Base-by-base conservation (phyloP, 2,329 filamentous ascomycete species). In the Pseudogymnoascus sp. region DNA sequence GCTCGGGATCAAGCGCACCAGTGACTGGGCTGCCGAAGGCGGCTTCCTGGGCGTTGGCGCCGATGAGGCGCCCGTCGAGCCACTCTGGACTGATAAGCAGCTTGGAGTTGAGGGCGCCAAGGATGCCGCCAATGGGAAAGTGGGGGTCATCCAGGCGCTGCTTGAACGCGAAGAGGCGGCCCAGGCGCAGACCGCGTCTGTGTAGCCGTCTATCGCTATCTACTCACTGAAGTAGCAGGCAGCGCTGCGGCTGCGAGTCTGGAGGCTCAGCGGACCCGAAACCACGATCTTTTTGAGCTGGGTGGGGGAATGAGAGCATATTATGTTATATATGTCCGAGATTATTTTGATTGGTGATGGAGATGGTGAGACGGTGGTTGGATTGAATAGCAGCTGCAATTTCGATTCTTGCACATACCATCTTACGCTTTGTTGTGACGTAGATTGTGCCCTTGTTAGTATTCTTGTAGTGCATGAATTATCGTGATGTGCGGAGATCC, bases 1-100 rank as follows among this genome's bases (percentile, higher is more conserved):
- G 72, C 85, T 99, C 2, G 87, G 86, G 65, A 93, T 97, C 78
- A 96, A 96, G 82, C 89, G 93, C 71, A 96, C 93, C 28, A 91
- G 88, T 64, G 89, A 96, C 72, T 99, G 95, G 95, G 89, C 90
- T 31, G 85, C 87, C 12, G 84, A 95, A 73, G 95, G 95, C 56
- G 95, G 95, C 6, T 97, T 98, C 77, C 90, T 98, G 64, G 95
- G 93, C 61, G 95, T 99, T 7, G 95, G 95, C 22, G 78, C 88
- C 64, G 82, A 81, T 59, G 82, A 82, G 14, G 76, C 80, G 62
- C 78, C 78, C 2, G 82, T 84, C 41, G 78, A 84, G 73, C 88
- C 93, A n/a, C 87, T 99, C 41, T 99, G 95, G 95, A 95, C 90
- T 1, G 87, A 97, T 71, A 81, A 84, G 70, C 95, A 99, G 81